Evolutionary conservation across 148 eudicot genomes (phyloP), one percentile per base, ranked within the genome.

Genomic region (Persicaria tinctoria): DNA sequence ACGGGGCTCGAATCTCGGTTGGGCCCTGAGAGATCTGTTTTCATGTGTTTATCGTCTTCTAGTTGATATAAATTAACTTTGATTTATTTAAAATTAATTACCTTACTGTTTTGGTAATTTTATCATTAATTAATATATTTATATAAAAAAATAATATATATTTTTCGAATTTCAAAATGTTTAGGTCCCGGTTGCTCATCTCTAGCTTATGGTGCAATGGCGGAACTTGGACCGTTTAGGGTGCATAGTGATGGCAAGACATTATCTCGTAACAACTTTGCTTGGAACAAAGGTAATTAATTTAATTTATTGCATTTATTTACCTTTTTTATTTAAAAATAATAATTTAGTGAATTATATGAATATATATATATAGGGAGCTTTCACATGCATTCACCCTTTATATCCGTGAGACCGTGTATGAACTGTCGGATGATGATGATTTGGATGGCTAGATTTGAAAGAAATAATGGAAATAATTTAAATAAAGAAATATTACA

Each of bases 121-220:
- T 57, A n/a, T 0, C 16, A 57, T n/a, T 17, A 57, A 23, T 23
- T 23, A 23, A 23, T 5, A 12, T 63, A 63, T 18, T 0, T 0
- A 8, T 60, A 13, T 23, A 66, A 44, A 8, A 66, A 41, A 3
- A 27, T 63, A 32, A 32, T 32, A 32, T 32, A 32, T 32, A 32
- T 32, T 1, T 66, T 66, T 14, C 0, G 44, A 66, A 41, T 66
- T 46, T 44, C 44, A 38, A 1, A 66, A 63, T 63, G 45, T 13
- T 41, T 76, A 93, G 97, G 96, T 1, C 93, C 96, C 2, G 97
- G 93, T 51, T 93, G 97, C 83, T 93, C 97, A 12, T 93, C 97
- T 48, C 78, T 93, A 17, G 97, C 86, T 5, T 90, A 89, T 73
- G 97, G 96, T 78, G 97, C 97, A 72, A 83, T 93, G 91, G 76